Evolutionary conservation across 805 yeast species (phyloP), one percentile per base, ranked within the genome.

Genomic region (Dipodascus geniculatus): DNA sequence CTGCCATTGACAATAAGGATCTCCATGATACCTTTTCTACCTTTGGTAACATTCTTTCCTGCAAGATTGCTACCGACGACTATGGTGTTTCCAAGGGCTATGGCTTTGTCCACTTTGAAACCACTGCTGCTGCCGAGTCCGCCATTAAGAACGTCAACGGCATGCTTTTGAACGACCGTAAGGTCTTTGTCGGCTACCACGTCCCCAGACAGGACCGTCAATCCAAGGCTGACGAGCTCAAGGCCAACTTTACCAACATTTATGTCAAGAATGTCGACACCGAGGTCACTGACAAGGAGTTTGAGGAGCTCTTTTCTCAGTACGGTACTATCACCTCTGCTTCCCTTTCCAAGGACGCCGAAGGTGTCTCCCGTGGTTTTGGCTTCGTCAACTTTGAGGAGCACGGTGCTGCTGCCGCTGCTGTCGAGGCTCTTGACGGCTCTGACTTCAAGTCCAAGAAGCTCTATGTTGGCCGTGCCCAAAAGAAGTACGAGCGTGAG

Each of bases 81-180:
- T 74, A 79, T 68, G 98, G 98, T 63, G 76, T 78, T 71, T 87
- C 97, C 61, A 89, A 87, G 71, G 96, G 97, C 66, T 91, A 89
- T 67, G 99, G 98, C 68, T 91, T 89, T 72, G 97, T 93, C 64
- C 99, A 93, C 77, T 93, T 85, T 75, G 96, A 89, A 72, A 81
- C 85, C 59, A 86, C 83, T 60, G 96, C 87, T 75, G 83, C 95
- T 65, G 99, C 99, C 60, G 78, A 78, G 60, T 89, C 88, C 65
- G 98, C 99, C 62, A 88, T 93, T 71, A 95, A 87, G 76, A 88
- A 88, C 71, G 96, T 93, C 68, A 90, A 93, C 74, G 99, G 99
- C 74, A 93, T 93, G 98, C 79, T 86, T 67, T 81, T 93, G 76
- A 91, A 91, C 75, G 97, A 91, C 73, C 86, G 82, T 73, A 95